A percentile compares a stretch with the other conserved stretches of the same genome.
Evolutionary conservation across 441 rosid species (phyloP).

Genomic region (Euphorbia celastroides): DNA sequence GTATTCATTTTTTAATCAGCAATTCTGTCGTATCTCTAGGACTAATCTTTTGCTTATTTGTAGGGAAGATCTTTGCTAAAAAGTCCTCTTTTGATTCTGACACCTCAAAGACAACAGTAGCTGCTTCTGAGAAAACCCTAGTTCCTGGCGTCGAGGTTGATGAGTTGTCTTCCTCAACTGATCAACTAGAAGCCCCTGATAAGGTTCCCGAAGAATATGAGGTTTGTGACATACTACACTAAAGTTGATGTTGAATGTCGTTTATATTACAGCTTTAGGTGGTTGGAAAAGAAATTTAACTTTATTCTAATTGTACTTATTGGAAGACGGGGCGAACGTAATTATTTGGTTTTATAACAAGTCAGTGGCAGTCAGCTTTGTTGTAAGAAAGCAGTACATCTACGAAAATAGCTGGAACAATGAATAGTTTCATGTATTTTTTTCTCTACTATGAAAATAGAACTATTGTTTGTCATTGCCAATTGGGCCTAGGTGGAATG

Average conservation of each 20-base stretch:
- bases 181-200: slow-evolving; percentile 37
- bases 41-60: slow-evolving; percentile 34
- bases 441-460: background rate
- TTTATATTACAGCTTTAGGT: background rate
- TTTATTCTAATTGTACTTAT: background rate
- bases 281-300: background rate
- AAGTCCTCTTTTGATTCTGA: slow-evolving; percentile 62
- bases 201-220: slow-evolving; percentile 39
- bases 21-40: background rate
- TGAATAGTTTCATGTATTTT: background rate
- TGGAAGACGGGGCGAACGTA: background rate
- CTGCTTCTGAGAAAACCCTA: slow-evolving; percentile 58
- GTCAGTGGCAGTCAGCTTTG: background rate
- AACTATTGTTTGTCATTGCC: background rate
- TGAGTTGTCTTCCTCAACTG: slow-evolving; percentile 39
- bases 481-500: background rate
- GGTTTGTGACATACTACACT: slow-evolving; percentile 33
- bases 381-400: background rate
- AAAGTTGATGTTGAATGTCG: background rate
- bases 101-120: slow-evolving; percentile 39
- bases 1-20: background rate
- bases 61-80: slow-evolving; percentile 68
- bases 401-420: background rate
- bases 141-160: slow-evolving; percentile 44
- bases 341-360: background rate